Base-by-base conservation (phyloP, 805 yeast species). In the Ogataea neopini region DNA sequence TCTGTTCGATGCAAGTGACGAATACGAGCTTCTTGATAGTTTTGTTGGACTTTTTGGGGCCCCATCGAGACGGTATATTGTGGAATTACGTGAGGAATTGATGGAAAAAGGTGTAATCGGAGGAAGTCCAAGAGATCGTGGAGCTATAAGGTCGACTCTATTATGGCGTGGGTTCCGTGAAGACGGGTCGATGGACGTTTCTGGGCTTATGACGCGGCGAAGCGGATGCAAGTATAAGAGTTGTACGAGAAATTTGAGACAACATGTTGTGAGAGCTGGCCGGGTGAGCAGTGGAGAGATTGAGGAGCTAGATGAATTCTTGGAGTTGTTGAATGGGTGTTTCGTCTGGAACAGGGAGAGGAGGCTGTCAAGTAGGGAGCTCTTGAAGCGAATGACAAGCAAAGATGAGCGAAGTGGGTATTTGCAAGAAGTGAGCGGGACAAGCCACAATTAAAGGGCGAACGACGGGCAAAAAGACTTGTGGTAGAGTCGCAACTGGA, bases 1-100 rank as follows among this genome's bases (percentile, higher is more conserved):
- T 0, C 50, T 78, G 10, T 70, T 79, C 32, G 77, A 81, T 3
- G 80, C 79, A 1, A 69, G 66, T 36, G 72, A 72, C 47, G 84
- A 80, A 51, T 60, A 67, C 25, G 80, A 77, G 38, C 74, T 79
- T 39, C 56, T 78, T 26, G 72, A 74, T 1, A 60, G 66, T 17
- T 68, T 72, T 9, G 43, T 76, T 3, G 77, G 75, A 41, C 54
- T 70, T 37, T 70, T 78, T 52, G 83, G 83, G 1, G 63, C 71
- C 1, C 84, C 84, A 0, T 61, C 69, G 5, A 63, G 71, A 60
- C 44, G 62, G 2, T 63, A 71, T 4, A 70, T 83, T 2, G 20
- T 67, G 11, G 54, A 61, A 7, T 64, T 76, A 45, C 61, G 84
- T 32, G 60, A 68, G 6, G 70, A 66, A 7, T 47, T 81, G 4